Evolutionary conservation across 2,329 filamentous ascomycete species (phyloP), one percentile per base, ranked within the genome.

Genomic region (Phialemoniopsis sp.): DNA sequence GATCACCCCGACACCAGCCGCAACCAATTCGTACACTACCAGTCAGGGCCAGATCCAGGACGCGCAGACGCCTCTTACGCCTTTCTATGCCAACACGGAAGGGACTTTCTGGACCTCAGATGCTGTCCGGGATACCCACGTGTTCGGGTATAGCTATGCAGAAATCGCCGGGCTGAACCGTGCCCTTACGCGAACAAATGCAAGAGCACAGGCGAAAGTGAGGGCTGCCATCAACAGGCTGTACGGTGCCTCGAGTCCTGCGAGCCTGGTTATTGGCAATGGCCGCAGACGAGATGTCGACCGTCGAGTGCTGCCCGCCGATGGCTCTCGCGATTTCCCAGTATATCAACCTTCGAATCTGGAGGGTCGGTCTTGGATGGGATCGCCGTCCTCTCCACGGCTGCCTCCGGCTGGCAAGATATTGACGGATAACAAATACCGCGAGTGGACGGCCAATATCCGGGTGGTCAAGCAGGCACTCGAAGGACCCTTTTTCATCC

Each of bases 71-170:
- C 59, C 78, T 1, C 64, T 89, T 4, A 78, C 77, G 2, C 87
- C 87, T 0, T 90, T 91, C 57, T 80, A 78, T 48, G 64, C 71
- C 34, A 68, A 74, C 39, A 52, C 58, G 3, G 64, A 72, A 37
- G 79, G 80, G 34, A 70, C 69, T 2, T 86, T 84, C 56, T 89
- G 83, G 80, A 84, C 75, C 7, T 85, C 85, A 1, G 72, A 80
- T 38, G 70, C 67, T 44, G 71, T 80, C 12, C 73, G 82, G 21
- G 67, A 74, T 31, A 77, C 76, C 7, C 67, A 70, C 18, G 67
- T 64, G 2, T 85, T 93, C 57, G 82, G 82, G 13, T 93, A 93
- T 56, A 81, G 79, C 1, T 94, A 94, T 54, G 70, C 79, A 0
- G 87, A 91, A 48, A 75, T 80, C 26, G 49, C 66, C 13, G 53